These are phyloP conservation scores for Neoscytalidium dimidiatum DNA, from an alignment of 2,329 filamentous ascomycete species.

Conservation along the genomic window DNA sequence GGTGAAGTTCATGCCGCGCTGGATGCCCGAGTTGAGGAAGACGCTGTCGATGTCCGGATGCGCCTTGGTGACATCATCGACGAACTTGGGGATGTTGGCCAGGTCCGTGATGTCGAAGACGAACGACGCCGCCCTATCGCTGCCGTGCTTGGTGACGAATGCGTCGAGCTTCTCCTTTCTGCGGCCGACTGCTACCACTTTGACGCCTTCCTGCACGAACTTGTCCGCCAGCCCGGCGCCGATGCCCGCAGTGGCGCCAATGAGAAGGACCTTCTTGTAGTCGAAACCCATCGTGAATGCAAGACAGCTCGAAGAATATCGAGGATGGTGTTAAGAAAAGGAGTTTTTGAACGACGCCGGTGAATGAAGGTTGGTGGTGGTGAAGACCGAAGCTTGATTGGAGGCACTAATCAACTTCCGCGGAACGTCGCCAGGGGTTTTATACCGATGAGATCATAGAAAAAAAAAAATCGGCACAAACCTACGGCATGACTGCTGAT, in stretches of 20 bases:
- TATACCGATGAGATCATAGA: slow-evolving; percentile 3
- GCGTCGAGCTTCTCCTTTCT: slow-evolving; percentile 53
- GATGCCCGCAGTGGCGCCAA: slow-evolving; percentile 57
- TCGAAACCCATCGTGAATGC: slow-evolving; percentile 45
- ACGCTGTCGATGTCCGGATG: slow-evolving; percentile 55
- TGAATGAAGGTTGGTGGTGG: not conserved
- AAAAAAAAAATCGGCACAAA: not conserved
- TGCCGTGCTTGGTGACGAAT: slow-evolving; percentile 49
- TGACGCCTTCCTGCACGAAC: slow-evolving; percentile 49
- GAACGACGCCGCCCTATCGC: slow-evolving; percentile 47
- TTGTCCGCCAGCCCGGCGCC: slow-evolving; percentile 53
- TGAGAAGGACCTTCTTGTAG: slow-evolving; percentile 56
- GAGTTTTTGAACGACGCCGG: not conserved
- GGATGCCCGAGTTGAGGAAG: slow-evolving; percentile 57
- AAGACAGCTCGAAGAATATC: too few species aligned
- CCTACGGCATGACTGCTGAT: not conserved
- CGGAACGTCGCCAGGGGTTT: not conserved
- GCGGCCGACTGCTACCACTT: slow-evolving; percentile 53
- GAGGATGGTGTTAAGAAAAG: too few species aligned
- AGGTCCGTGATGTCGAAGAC: slow-evolving; percentile 56
- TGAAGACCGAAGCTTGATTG: not conserved
- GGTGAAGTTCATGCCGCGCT: slow-evolving; percentile 52
- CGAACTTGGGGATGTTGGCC: slow-evolving; percentile 49
- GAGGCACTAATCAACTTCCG: not conserved
- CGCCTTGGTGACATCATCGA: slow-evolving; percentile 41